Evolutionary conservation across 306 rosid genomes (phyloP), one percentile per base, ranked within the genome.

Genomic region (Vigna nakashimae): DNA sequence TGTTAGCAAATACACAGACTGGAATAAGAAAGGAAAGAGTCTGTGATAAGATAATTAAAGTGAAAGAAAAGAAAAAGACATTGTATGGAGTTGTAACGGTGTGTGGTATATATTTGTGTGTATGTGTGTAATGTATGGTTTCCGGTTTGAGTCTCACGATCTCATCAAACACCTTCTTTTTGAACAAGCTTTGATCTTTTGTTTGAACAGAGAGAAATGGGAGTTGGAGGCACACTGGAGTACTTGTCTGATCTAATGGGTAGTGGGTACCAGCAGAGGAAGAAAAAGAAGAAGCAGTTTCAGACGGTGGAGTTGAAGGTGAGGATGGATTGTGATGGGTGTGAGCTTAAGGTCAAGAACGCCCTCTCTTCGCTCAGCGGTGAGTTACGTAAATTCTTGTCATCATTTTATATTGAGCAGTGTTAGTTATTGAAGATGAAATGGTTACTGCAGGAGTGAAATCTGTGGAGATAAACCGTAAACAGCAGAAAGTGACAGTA

Each of bases 241-340:
- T 95, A 86, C 83, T 84, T 95, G 74, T 91, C 96, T 89, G 98
- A 92, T 83, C 85, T 92, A 65, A 81, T 95, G 94, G 80, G 86
- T 11, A 86, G 85, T 65, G 78, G 89, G 69, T 81, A 80, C 63
- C 38, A 68, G 70, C 77, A 87, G 63, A 87, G 84, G 83, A 95
- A 88, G 82, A 42, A 42, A 9, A 94, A 84, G 91, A 94, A 77
- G 89, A 92, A 89, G 82, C 96, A 91, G 83, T 82, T 89, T 10
- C 93, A 88, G 42, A 92, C 97, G 0, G 98, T 95, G 65, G 99
- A 95, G 80, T 82, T 95, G 22, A 96, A 92, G 82, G 93, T 92
- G 66, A 88, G 96, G 71, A 96, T 96, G 98, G 99, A 96, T 86
- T 96, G 98, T 89, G 98, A 95, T 81, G 99, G 99, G 30, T 96